Evolutionary conservation across 108 stramenopile species (phyloP).

Genomic region (Skeletonema grethae): DNA sequence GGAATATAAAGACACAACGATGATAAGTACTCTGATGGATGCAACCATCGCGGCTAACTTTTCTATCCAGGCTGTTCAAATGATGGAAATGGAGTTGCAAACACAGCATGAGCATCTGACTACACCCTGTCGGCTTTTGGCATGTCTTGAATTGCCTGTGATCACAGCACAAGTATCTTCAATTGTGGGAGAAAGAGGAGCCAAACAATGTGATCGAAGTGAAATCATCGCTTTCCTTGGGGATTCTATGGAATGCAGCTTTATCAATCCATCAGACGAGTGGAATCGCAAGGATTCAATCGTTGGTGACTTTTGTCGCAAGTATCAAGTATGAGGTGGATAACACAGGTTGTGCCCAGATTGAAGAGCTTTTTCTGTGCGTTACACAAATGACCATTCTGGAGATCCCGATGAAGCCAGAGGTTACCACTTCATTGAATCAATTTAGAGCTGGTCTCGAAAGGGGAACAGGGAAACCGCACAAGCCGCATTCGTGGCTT

Average conservation of each 20-base stretch:
- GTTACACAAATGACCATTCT: slow-evolving; percentile 5
- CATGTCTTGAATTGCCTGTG: slow-evolving; percentile 44
- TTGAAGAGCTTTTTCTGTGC: slow-evolving; percentile 15
- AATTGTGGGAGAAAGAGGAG: slow-evolving; percentile 28
- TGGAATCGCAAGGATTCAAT: slow-evolving; percentile 20
- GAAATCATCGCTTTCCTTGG: slow-evolving; percentile 47
- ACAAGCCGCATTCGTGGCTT: slow-evolving; percentile 40
- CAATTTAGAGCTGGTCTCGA: not conserved
- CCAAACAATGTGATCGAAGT: slow-evolving; percentile 2
- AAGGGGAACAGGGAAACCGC: slow-evolving; percentile 2
- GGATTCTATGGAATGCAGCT: slow-evolving; percentile 52
- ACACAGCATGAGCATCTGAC: slow-evolving; percentile 46
- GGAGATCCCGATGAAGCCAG: slow-evolving; percentile 38
- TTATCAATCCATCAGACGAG: slow-evolving; percentile 40
- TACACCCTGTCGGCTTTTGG: slow-evolving; percentile 48
- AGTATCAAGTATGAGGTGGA: slow-evolving; percentile 30
- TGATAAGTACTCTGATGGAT: slow-evolving; percentile 42
- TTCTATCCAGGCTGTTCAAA: slow-evolving; percentile 50
- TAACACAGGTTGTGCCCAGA: slow-evolving; percentile 10
- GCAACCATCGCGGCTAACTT: slow-evolving; percentile 37
- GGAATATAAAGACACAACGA: slow-evolving; percentile 8
- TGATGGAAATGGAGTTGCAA: slow-evolving; percentile 44
- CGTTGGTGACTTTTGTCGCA: slow-evolving; percentile 36
- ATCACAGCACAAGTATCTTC: slow-evolving; percentile 26
- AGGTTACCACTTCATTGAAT: not conserved